Conservation (phyloP, 306 rosid species). For the peach (Prunus persica) region DNA sequence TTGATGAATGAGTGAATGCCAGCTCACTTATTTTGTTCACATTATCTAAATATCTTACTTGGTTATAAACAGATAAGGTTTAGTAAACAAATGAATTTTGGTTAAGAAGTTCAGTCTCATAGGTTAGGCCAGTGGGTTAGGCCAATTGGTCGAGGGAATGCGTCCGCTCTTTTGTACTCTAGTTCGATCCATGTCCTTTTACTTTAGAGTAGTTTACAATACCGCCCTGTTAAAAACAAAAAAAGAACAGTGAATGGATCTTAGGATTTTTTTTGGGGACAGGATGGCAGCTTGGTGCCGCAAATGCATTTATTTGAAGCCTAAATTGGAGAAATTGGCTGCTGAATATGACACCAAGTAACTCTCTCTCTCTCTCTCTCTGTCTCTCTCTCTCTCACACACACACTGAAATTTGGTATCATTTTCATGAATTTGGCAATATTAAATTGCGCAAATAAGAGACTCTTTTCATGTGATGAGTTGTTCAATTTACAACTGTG, state of each 20-base stretch:
- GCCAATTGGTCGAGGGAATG: no score
- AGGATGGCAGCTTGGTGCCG: conserved; percentile 99
- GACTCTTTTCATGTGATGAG: not conserved
- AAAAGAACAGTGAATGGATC: not conserved
- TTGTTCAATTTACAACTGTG: not conserved
- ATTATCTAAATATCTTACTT: not conserved
- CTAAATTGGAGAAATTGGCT: conserved; percentile 87
- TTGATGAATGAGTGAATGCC: not conserved
- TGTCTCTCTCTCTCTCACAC: no score
- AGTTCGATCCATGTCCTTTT: no score
- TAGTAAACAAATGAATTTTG: no score
- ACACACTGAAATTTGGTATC: no score
- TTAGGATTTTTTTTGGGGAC: not conserved
- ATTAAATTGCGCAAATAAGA: not conserved
- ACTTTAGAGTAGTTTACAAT: no score
- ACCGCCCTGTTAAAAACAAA: no score
- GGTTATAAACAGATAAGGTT: not conserved
- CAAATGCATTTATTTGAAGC: conserved; percentile 91
- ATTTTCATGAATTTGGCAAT: not conserved
- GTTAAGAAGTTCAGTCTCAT: no score
- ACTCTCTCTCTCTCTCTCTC: not conserved
- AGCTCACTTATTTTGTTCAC: not conserved
- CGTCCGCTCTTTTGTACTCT: no score
- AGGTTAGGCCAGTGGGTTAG: no score
- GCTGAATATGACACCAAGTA: conserved; percentile 74